A percentile compares a stretch with the other conserved stretches of the same genome.
These are phyloP conservation scores for Lactarius deliciosus DNA, from an alignment of 768 basidiomycete genomes.

Conservation along the genomic window DNA sequence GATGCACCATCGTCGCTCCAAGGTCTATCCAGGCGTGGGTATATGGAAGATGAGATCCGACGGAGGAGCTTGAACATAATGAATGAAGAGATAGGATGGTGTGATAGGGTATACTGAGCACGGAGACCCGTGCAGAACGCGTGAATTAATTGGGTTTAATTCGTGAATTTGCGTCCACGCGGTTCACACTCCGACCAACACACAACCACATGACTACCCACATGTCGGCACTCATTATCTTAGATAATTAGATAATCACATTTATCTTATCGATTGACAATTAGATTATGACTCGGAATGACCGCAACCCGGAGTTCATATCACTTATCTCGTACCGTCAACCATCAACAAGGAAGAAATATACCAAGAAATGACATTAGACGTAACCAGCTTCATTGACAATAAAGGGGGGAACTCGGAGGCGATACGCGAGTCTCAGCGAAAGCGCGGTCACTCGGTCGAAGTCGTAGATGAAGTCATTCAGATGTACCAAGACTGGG, in stretches of 20 bases:
- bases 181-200: slow-evolving; percentile 25
- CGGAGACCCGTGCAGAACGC: slow-evolving; percentile 1
- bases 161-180: slow-evolving; percentile 7
- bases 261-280: slow-evolving; percentile 20
- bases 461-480: slow-evolving; percentile 95
- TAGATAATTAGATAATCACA: slow-evolving; percentile 16
- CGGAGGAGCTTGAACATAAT: slow-evolving; percentile 70
- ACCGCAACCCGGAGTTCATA: slow-evolving; percentile 1
- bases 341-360: not conserved
- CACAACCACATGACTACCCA: slow-evolving; percentile 7
- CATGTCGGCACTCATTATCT: not conserved
- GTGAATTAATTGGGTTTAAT: slow-evolving; percentile 11
- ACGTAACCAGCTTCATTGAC: slow-evolving; percentile 77
- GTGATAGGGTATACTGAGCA: slow-evolving; percentile 4
- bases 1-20: slow-evolving; percentile 69
- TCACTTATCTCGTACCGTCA: slow-evolving; percentile 1
- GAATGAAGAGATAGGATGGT: not conserved
- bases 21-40: slow-evolving; percentile 69
- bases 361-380: slow-evolving; percentile 64
- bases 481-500: slow-evolving; percentile 90
- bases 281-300: not conserved
- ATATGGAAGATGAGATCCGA: slow-evolving; percentile 66
- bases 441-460: slow-evolving; percentile 83
- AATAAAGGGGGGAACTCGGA: slow-evolving; percentile 91
- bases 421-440: slow-evolving; percentile 88